Base-by-base conservation (phyloP, 192 early-diverging fungal species). In the Backusella westeae region DNA sequence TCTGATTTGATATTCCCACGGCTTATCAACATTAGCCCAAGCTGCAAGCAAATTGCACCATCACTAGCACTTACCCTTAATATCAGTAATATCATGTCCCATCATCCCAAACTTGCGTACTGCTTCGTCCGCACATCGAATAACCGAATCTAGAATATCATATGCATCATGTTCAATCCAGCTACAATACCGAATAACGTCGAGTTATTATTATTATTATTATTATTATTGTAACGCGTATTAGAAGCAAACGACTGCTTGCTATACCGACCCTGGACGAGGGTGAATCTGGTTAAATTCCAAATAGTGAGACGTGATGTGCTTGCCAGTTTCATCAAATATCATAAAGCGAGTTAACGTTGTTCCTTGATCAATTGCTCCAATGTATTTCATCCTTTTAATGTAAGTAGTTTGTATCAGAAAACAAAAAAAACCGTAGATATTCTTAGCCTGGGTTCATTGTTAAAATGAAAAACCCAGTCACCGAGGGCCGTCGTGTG, bases 1-100 rank as follows among this genome's bases (percentile, higher is more conserved):
- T 90, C 84, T 98, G 97, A 87, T 97, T 98, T 34, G 97, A 97
- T 75, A 98, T 93, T 5, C 97, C 97, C 23, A 98, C 87, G 7
- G 88, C 87, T 88, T 12, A 67, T 67, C 32, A 35, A 34, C 21
- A 21, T 69, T 32, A 32, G 32, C 2, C 32, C 32, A 32, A 32
- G 32, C 32, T 32, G 32, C 32, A 32, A 0, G 32, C 32, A 32
- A 32, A 32, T 3, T 32, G 32, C 32, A 32, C 32, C 0, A 32
- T 32, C 32, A 32, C 0, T 32, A 32, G 32, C 32, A 32, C 32
- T 32, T 32, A 79, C 78, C 72, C 70, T 74, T 77, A 14, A 82
- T 84, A 72, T 89, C 82, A 19, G 69, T 79, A 46, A 84, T 67
- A 5, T 84, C 69, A 69, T 90, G 82, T 66, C 94, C 94, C 65